These are phyloP conservation scores for Xerocomus spinulosus DNA, from an alignment of 768 basidiomycete genomes.

Conservation along the genomic window DNA sequence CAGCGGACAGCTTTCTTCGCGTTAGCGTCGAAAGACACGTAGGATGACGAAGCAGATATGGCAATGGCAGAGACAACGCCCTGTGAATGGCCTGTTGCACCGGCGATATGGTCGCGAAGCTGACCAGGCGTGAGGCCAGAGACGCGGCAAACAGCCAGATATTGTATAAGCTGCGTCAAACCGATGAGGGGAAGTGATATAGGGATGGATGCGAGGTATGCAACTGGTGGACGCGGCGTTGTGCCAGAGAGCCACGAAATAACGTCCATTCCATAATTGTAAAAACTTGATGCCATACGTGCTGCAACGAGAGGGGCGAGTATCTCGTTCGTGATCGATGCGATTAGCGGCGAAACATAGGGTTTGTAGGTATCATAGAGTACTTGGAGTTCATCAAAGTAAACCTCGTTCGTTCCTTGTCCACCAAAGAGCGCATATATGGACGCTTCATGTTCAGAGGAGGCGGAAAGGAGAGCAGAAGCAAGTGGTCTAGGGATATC, in stretches of 20 bases:
- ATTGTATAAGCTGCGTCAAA: slow-evolving; percentile 92
- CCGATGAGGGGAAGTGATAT: slow-evolving; percentile 95
- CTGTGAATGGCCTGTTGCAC: slow-evolving; percentile 96
- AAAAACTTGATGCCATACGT: slow-evolving; percentile 56
- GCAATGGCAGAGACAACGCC: slow-evolving; percentile 93
- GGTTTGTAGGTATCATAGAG: slow-evolving; percentile 91
- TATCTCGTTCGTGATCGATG: slow-evolving; percentile 56
- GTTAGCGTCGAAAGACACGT: slow-evolving; percentile 72
- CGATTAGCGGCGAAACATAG: slow-evolving; percentile 72
- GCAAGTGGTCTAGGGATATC: slow-evolving; percentile 56
- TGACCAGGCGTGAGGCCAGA: slow-evolving; percentile 74
- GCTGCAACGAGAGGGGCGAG: slow-evolving; percentile 67
- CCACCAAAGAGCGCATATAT: slow-evolving; percentile 95
- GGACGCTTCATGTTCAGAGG: slow-evolving; percentile 56
- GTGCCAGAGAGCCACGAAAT: slow-evolving; percentile 78
- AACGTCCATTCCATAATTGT: slow-evolving; percentile 77
- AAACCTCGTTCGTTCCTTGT: slow-evolving; percentile 97
- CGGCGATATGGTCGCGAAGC: slow-evolving; percentile 68
- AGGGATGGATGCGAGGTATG: slow-evolving; percentile 91
- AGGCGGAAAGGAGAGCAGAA: slow-evolving; percentile 67
- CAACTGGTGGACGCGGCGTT: slow-evolving; percentile 63
- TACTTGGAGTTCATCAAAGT: slow-evolving; percentile 91
- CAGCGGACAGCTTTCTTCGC: slow-evolving; percentile 81
- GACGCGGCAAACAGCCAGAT: slow-evolving; percentile 75
- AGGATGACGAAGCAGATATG: slow-evolving; percentile 73